Conservation (phyloP, 1,139 yeast species). For the Debaryomycetaceae sp. region DNA sequence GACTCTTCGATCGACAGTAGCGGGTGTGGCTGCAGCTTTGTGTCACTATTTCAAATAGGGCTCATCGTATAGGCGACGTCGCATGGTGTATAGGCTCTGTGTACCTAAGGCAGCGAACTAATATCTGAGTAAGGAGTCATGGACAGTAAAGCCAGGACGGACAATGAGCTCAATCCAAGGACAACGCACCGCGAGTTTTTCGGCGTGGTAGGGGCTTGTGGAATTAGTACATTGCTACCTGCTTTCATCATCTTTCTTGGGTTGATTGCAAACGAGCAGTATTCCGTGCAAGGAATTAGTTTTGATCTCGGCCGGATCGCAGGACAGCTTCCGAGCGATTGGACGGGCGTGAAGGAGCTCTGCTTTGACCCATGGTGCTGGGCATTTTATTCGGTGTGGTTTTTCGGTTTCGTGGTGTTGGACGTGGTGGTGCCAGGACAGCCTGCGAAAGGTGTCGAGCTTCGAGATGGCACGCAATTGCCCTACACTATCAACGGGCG, state of each 20-base stretch:
- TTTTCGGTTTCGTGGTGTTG: conserved; percentile 55
- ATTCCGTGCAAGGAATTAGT: conserved; percentile 46
- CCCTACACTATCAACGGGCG: conserved; percentile 81
- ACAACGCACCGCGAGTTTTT: conserved; percentile 72
- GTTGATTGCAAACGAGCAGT: conserved; percentile 54
- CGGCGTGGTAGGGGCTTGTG: conserved; percentile 72
- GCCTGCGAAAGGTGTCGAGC: conserved; percentile 56
- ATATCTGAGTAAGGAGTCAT: too few relatives aligned
- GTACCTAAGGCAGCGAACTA: too few relatives aligned
- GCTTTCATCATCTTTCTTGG: conserved; percentile 55
- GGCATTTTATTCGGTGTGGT: conserved; percentile 73
- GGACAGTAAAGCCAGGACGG: too few relatives aligned
- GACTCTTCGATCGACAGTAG: too few relatives aligned
- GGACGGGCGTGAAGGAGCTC: conserved; percentile 22
- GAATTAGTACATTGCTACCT: conserved; percentile 68
- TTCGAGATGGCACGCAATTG: conserved; percentile 74
- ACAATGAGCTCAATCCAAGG: conserved; percentile 54
- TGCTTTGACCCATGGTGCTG: conserved; percentile 47
- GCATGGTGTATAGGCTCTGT: too few relatives aligned
- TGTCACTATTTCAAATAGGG: too few relatives aligned
- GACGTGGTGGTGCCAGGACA: conserved; percentile 77
- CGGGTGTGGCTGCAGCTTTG: too few relatives aligned
- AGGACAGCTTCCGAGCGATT: conserved; percentile 22
- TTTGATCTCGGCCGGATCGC: conserved; percentile 37
- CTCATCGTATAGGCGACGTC: too few relatives aligned